A percentile compares a stretch with the other conserved stretches of the same genome.
These are phyloP conservation scores for Marsdenia floribunda DNA, from an alignment of 257 asterid species.

Conservation along the genomic window DNA sequence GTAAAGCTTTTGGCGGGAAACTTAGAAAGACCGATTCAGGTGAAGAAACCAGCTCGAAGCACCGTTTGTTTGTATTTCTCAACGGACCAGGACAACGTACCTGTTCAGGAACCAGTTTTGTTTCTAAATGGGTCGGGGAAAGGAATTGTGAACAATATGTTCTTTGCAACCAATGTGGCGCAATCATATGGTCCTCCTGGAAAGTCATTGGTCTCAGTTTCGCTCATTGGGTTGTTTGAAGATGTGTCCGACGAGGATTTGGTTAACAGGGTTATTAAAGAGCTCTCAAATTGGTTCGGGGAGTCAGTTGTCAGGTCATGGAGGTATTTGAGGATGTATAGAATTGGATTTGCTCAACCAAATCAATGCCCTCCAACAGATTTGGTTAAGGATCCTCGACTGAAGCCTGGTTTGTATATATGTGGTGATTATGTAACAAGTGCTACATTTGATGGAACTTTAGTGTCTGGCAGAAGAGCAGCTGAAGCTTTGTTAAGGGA, in stretches of 20 bases:
- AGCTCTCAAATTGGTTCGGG: constrained; percentile 81
- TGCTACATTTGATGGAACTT: constrained; percentile 92
- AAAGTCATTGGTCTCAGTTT: constrained; percentile 74
- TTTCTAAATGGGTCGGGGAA: constrained; percentile 65
- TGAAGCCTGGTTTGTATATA: constrained; percentile 54
- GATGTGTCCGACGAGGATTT: constrained; percentile 51
- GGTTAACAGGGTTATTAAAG: constrained; percentile 48
- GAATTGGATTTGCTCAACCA: constrained; percentile 78
- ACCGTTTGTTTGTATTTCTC: constrained; percentile 76
- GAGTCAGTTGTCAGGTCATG: constrained; percentile 45
- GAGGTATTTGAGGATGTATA: constrained; percentile 64
- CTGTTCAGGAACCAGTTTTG: constrained; percentile 64
- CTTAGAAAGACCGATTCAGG: constrained; percentile 16
- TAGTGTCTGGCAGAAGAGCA: constrained; percentile 87
- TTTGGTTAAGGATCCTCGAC: constrained; percentile 57
- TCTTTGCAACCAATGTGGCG: constrained; percentile 76
- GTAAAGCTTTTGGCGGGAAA: constrained; percentile 44
- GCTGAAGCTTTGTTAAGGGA: constrained; percentile 77
- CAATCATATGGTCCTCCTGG: constrained; percentile 69
- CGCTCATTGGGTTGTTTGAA: constrained; percentile 58
- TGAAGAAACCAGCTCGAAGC: constrained; percentile 59
- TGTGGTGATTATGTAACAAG: constrained; percentile 89
- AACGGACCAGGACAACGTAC: constrained; percentile 43
- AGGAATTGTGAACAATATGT: constrained; percentile 93
- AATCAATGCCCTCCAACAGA: constrained; percentile 86